Conservation (phyloP, 768 basidiomycete genomes). For the Holtermannia corniformis region DNA sequence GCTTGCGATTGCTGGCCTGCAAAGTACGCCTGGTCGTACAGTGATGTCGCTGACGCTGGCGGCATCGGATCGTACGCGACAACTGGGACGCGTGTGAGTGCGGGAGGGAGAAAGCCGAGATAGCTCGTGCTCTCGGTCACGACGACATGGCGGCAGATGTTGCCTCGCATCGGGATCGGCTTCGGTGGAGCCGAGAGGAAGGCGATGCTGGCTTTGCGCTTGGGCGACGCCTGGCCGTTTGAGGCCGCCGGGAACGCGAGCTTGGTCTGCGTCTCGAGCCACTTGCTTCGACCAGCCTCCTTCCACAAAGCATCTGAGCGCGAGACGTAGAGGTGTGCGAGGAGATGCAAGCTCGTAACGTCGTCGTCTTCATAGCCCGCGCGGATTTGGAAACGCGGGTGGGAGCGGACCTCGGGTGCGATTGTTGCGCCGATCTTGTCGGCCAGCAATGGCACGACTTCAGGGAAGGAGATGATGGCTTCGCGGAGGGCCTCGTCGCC, state of each 20-base stretch:
- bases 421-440: conserved; percentile 72
- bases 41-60: conserved; percentile 51
- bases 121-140: conserved; percentile 55
- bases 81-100: conserved; percentile 49
- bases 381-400: conserved; percentile 59
- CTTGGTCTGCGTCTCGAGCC: conserved; percentile 59
- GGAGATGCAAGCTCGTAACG: conserved; percentile 52
- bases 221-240: background rate
- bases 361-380: conserved; percentile 57
- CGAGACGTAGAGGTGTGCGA: conserved; percentile 79
- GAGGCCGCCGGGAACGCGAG: conserved; percentile 39
- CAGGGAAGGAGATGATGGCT: conserved; percentile 69
- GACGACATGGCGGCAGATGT: conserved; percentile 55
- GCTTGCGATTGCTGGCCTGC: conserved; percentile 2
- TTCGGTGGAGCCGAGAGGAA: conserved; percentile 15
- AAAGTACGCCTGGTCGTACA: conserved; percentile 71
- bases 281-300: conserved; percentile 52
- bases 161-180: background rate
- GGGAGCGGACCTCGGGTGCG: conserved; percentile 51
- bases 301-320: conserved; percentile 77
- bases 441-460: conserved; percentile 68
- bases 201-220: conserved; percentile 4
- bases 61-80: conserved; percentile 82
- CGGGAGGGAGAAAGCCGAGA: conserved; percentile 61
- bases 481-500: conserved; percentile 62